Conservation (phyloP, 2,329 filamentous ascomycete species). For the Colletotrichum shisoi region DNA sequence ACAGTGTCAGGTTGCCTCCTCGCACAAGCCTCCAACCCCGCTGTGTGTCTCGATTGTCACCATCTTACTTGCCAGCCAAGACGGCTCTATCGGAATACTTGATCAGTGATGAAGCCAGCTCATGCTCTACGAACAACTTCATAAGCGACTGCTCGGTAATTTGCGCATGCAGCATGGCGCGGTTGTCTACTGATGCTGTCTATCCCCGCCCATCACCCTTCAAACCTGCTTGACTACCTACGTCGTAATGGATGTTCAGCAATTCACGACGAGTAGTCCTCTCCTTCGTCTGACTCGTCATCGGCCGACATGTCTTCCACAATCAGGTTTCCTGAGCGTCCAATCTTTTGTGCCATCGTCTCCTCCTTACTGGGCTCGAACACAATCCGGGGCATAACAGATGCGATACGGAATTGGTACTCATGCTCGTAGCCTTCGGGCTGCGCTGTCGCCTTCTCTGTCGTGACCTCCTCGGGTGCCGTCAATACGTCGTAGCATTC, state of each 20-base stretch:
- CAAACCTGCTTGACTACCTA: not conserved
- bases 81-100: not conserved
- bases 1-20: conserved; percentile 16
- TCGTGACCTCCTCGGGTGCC: conserved; percentile 46
- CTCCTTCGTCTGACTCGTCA: conserved; percentile 37
- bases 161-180: conserved; percentile 8
- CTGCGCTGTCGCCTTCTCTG: conserved; percentile 48
- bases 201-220: not conserved
- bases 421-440: conserved; percentile 78
- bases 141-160: not conserved
- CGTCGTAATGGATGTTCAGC: not conserved
- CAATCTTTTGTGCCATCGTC: conserved; percentile 76
- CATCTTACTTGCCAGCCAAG: conserved; percentile 7
- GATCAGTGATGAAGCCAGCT: not conserved
- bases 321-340: conserved; percentile 85
- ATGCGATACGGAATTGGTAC: conserved; percentile 86
- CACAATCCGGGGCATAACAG: conserved; percentile 82
- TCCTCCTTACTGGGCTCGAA: conserved; percentile 73
- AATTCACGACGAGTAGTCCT: conserved; percentile 20
- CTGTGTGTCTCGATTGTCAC: not conserved
- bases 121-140: not conserved
- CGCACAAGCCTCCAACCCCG: not conserved
- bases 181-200: conserved; percentile 6
- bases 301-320: conserved; percentile 72
- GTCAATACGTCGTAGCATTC: conserved; percentile 81